Evolutionary conservation across 78 protist genomes (phyloP).

Genomic region (Cavenderia fasciculata): DNA sequence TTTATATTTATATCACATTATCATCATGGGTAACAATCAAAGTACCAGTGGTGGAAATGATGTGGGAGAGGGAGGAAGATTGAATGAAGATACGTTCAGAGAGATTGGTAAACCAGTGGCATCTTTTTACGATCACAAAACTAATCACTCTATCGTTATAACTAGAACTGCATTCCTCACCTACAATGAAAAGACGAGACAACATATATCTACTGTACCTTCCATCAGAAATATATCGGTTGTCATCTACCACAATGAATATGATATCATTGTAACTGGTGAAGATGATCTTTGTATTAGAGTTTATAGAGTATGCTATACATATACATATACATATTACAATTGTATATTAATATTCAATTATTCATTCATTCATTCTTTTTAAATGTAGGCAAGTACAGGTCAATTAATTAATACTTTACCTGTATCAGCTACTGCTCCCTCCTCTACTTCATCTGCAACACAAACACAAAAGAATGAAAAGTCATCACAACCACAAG

Average conservation of each 20-base stretch:
- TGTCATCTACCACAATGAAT: conserved; percentile 7
- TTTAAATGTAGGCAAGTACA: too few species aligned
- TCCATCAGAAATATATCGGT: conserved; percentile 1
- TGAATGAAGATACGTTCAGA: conserved; percentile 9
- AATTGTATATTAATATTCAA: too few species aligned
- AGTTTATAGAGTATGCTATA: conserved; percentile 11
- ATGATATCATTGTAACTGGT: conserved; percentile 26
- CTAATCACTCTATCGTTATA: not conserved
- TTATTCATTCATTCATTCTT: not conserved
- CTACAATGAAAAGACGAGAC: conserved; percentile 17
- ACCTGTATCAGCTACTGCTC: too few species aligned
- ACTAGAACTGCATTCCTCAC: conserved; percentile 4
- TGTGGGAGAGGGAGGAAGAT: too few species aligned
- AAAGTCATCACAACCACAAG: too few species aligned
- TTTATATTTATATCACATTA: too few species aligned
- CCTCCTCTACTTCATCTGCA: too few species aligned
- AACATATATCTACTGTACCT: not conserved
- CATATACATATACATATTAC: not conserved
- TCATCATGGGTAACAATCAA: too few species aligned
- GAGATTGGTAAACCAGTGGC: conserved; percentile 36
- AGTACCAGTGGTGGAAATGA: too few species aligned
- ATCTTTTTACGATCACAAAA: conserved; percentile 33
- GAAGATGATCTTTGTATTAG: conserved; percentile 66
- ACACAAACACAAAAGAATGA: too few species aligned
- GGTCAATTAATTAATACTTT: too few species aligned